Percentiles rank a stretch among this genome's conserved stretches.
Evolutionary conservation across 768 basidiomycete genomes (phyloP).

Genomic region (Podaxis carcinomalis): DNA sequence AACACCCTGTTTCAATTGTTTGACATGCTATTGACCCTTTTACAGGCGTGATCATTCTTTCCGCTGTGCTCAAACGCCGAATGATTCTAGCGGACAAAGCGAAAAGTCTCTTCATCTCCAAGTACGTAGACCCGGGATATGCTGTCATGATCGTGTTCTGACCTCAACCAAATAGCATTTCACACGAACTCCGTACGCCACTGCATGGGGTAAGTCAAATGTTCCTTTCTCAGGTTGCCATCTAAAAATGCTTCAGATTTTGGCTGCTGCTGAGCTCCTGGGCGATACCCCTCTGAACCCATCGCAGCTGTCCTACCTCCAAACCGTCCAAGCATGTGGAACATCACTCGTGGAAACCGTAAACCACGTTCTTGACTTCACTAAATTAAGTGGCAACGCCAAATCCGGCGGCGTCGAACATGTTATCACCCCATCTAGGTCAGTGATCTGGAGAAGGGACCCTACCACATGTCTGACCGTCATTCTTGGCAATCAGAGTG

Average conservation of each 20-base stretch:
- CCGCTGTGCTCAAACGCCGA: slow-evolving; percentile 85
- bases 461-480: slow-evolving; percentile 3
- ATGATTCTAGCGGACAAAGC: slow-evolving; percentile 96
- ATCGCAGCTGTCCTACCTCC: slow-evolving; percentile 80
- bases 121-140: slow-evolving; percentile 41
- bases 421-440: slow-evolving; percentile 66
- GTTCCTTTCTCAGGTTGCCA: background rate
- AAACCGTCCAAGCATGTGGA: slow-evolving; percentile 92
- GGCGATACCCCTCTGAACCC: slow-evolving; percentile 79
- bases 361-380: slow-evolving; percentile 95
- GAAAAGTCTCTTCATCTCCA: slow-evolving; percentile 88
- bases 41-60: slow-evolving; percentile 84
- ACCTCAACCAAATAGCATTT: slow-evolving; percentile 51
- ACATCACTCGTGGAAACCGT: slow-evolving; percentile 96
- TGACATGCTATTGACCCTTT: slow-evolving; percentile 4
- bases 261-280: slow-evolving; percentile 90
- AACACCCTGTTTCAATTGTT: background rate
- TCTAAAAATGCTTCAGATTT: slow-evolving; percentile 45
- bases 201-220: slow-evolving; percentile 70
- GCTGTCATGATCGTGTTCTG: background rate
- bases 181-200: slow-evolving; percentile 88
- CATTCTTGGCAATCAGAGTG: slow-evolving; percentile 34
- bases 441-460: slow-evolving; percentile 20
- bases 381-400: slow-evolving; percentile 85
- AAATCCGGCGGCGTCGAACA: slow-evolving; percentile 78